Evolutionary conservation across 495 filamentous ascomycete genomes (phyloP), one percentile per base, ranked within the genome.

Genomic region (Amphirosellinia nigrospora): DNA sequence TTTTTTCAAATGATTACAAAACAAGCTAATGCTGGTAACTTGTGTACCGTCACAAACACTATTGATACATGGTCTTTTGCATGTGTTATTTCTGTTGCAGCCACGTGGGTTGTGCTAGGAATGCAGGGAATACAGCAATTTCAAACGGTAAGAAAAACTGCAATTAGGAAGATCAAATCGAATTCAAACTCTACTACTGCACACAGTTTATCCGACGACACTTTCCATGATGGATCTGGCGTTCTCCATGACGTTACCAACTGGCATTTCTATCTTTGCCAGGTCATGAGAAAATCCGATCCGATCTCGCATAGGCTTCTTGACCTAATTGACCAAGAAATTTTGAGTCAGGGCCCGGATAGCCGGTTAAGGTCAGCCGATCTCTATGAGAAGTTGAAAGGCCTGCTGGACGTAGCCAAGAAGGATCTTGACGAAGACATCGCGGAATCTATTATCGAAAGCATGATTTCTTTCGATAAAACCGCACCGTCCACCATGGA

Each of bases 31-130:
- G 52, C 30, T 21, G 52, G 16, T 66, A 74, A 61, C 43, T 62
- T 30, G 60, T 69, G 11, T 38, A 71, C 43, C 11, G 73, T 79
- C 23, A 66, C 69, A 7, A 81, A 81, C 66, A 73, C 72, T 38
- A 78, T 82, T 52, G 81, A 83, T 64, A 81, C 73, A 4, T 83
- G 82, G 81, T 82, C 81, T 11, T 72, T 83, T 60, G 82, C 79
- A 1, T 84, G 82, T 73, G 80, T 84, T 11, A 70, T 84, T 21
- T 84, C 82, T 2, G 68, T 79, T 11, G 77, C 79, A 13, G 82
- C 79, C 5, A 83, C 82, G 1, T 84, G 82, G 81, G 73, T 82
- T 8, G 68, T 79, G 15, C 64, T 83, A 21, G 80, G 80, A 10
- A 74, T 73, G 58, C 69, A 64, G 32, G 77, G 75, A 11, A 55